Evolutionary conservation across 2,329 filamentous ascomycete species (phyloP).

Genomic region (Zasmidium citrigriseum): DNA sequence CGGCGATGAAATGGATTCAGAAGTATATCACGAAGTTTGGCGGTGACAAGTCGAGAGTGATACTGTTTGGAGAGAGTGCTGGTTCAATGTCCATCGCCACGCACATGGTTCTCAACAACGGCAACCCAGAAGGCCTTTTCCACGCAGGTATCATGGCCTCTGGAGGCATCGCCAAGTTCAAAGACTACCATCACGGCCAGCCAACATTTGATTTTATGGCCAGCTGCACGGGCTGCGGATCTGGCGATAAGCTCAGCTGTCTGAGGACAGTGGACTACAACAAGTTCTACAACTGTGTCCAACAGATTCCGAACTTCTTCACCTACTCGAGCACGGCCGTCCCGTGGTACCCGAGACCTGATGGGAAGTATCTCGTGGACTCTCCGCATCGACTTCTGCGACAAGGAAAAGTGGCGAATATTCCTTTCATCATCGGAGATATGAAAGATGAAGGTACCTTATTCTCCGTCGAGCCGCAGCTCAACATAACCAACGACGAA

Average conservation of each 20-base stretch:
- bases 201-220: constrained; percentile 11
- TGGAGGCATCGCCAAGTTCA: constrained; percentile 52
- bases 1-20: constrained; percentile 38
- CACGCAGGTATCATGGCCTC: constrained; percentile 75
- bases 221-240: constrained; percentile 3
- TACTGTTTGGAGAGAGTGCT: constrained; percentile 24
- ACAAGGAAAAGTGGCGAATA: constrained; percentile 11
- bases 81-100: constrained; percentile 68
- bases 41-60: constrained; percentile 29
- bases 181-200: constrained; percentile 36
- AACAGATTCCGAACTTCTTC: constrained; percentile 13
- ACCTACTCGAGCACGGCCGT: not conserved
- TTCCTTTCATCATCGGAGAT: constrained; percentile 17
- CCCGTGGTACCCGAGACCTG: constrained; percentile 10
- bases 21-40: constrained; percentile 27
- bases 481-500: constrained; percentile 13
- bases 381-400: constrained; percentile 9
- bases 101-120: constrained; percentile 72
- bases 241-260: constrained; percentile 51
- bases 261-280: constrained; percentile 50
- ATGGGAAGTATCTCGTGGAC: constrained; percentile 8
- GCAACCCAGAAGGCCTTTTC: constrained; percentile 65
- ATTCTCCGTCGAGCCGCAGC: constrained; percentile 3
- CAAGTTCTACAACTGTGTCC: constrained; percentile 17
- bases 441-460: constrained; percentile 10